Percentiles rank a stretch among this genome's conserved stretches.
Evolutionary conservation across 2,329 filamentous ascomycete species (phyloP).

Genomic region (Hypoxylon sp.): DNA sequence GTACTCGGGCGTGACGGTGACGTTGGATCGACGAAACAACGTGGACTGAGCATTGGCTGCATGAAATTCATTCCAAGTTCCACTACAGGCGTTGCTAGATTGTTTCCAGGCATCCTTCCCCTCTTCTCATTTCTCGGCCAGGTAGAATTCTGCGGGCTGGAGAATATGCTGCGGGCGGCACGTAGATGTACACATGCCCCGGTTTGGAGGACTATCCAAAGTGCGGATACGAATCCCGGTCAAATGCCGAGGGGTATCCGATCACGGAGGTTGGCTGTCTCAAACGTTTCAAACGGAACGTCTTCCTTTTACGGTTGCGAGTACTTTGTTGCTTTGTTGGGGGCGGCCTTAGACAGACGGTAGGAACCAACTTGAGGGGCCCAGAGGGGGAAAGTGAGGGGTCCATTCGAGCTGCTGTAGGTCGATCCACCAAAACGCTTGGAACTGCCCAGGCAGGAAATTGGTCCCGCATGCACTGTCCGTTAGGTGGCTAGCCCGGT

Average conservation of each 20-base stretch:
- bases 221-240: conserved; percentile 28
- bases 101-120: conserved; percentile 16
- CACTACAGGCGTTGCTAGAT: conserved; percentile 31
- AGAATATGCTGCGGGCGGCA: conserved; percentile 15
- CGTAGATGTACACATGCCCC: conserved; percentile 6
- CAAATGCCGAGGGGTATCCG: conserved; percentile 33
- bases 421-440: conserved; percentile 38
- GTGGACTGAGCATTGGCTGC: conserved; percentile 24
- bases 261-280: conserved; percentile 29
- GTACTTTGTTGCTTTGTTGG: not conserved
- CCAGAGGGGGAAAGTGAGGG: conserved; percentile 31
- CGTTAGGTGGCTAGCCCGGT: conserved; percentile 20
- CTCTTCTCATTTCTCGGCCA: conserved; percentile 21
- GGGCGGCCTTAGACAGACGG: conserved; percentile 6
- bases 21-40: conserved; percentile 33
- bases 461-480: conserved; percentile 32
- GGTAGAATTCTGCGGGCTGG: conserved; percentile 6
- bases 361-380: conserved; percentile 24
- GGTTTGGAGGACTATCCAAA: conserved; percentile 17
- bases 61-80: conserved; percentile 23
- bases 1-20: conserved; percentile 23
- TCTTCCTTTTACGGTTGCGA: conserved; percentile 14
- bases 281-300: conserved; percentile 23
- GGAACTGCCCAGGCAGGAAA: conserved; percentile 39
- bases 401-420: conserved; percentile 28